phyloP scores from a whole-genome alignment of 257 asterid species.

The Penstemon barbatus region DNA sequence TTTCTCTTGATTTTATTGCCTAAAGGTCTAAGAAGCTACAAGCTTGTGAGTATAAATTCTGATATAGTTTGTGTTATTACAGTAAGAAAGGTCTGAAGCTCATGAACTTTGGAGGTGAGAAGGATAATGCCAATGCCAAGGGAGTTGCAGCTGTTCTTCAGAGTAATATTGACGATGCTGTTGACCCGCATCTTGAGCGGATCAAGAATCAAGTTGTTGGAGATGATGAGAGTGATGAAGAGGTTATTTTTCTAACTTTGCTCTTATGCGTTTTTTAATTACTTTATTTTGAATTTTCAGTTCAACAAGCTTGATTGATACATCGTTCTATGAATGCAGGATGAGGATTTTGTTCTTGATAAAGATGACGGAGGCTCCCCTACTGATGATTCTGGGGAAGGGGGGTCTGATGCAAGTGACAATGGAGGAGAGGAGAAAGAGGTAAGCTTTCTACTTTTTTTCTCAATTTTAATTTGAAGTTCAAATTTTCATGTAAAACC shows the following conservation, averaged over 20 bases:
- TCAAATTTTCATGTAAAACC: constrained; percentile 22
- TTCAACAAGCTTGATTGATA: background rate
- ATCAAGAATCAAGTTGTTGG: constrained; percentile 67
- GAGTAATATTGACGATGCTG: constrained; percentile 67
- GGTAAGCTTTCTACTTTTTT: constrained; percentile 36
- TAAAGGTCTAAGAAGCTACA: constrained; percentile 11
- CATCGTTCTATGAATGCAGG: constrained; percentile 41
- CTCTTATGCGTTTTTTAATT: background rate
- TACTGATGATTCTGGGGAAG: constrained; percentile 92
- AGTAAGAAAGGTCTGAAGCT: constrained; percentile 80
- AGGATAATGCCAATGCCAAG: constrained; percentile 24
- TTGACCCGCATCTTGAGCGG: constrained; percentile 88
- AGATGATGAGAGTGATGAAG: constrained; percentile 15
- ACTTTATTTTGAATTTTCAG: background rate
- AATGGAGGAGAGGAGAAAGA: constrained; percentile 68
- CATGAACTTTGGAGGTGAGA: constrained; percentile 57
- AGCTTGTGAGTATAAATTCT: constrained; percentile 15
- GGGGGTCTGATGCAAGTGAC: constrained; percentile 70
- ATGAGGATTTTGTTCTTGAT: constrained; percentile 75
- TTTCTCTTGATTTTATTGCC: background rate
- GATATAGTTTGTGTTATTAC: constrained; percentile 30
- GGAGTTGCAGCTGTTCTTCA: constrained; percentile 67
- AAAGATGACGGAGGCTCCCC: constrained; percentile 93
- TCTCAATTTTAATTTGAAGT: constrained; percentile 1
- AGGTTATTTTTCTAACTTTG: background rate